Base-by-base conservation (phyloP, 495 filamentous ascomycete species). In the Alectoria sarmentosa region DNA sequence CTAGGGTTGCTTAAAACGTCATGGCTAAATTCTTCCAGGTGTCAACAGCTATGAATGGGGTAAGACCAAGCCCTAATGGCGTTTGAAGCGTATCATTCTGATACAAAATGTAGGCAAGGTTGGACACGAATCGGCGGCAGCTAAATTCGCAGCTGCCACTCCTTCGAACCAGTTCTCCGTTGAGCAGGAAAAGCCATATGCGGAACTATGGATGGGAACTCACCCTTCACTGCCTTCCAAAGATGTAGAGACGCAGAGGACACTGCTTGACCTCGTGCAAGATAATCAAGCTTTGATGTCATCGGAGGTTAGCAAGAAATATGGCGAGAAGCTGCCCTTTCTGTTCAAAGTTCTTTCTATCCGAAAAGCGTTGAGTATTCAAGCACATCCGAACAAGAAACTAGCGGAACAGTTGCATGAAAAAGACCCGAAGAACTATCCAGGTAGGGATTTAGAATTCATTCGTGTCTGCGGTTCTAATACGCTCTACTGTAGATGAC, bases 21-120 rank as follows among this genome's bases (percentile, higher is more conserved):
- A 44, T 57, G 42, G 65, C 72, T 68, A 69, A 61, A 15, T 44
- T 54, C 59, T 64, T 46, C 58, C 60, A 90, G 88, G 88, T 69
- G 90, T 92, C 69, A 98, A 98, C 74, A 96, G 92, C 76, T 98
- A 98, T 75, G 94, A 97, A 76, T 98, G 94, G 94, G 94, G 94
- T 84, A 76, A 64, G 80, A 21, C 39, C 5, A 36, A 60, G 21
- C 17, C 23, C 11, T 15, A 28, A 19, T 10, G n/a, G 0, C 17
- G 14, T 11, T 19, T 0, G 8, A 4, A 6, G 15, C 1, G 7
- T 30, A 4, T 1, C 37, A 70, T 64, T 67, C 67, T 77, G 68
- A 76, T 60, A 72, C 63, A 61, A 58, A 66, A 63, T 70, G 72
- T 77, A 84, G 83, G 85, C 60, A 92, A 89, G 74, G 79, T 88